Base-by-base conservation (phyloP, 495 filamentous ascomycete species). In the Xylaria longipes region DNA sequence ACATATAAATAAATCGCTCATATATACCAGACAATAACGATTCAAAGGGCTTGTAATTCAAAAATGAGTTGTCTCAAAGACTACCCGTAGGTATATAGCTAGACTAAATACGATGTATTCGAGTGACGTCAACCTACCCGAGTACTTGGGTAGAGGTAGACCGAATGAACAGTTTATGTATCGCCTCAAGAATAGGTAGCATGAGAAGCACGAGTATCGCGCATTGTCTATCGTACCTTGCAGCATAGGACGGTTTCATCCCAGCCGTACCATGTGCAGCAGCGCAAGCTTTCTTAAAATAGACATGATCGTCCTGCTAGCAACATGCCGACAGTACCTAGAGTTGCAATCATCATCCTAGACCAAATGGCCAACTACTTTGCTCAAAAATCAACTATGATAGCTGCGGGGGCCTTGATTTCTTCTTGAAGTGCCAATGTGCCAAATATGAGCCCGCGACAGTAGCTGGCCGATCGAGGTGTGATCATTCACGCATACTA, bases 281-380 rank as follows among this genome's bases (percentile, higher is more conserved):
- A 56, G 31, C 22, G 48, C 65, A 56, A 33, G 46, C 17, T 56
- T 27, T 67, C 65, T 39, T 48, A 56, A 56, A 56, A 67, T 56
- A 67, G 65, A 43, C 8, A 56, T 41, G 65, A 67, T 66, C 41
- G 31, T 41, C 64, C 45, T 20, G 39, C 39, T 25, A n/a, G n/a
- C n/a, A n/a, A 15, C 41, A 65, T 65, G 57, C 57, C 57, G 33
- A 60, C 29, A 29, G 25, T 56, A 14, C 9, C 1, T 8, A 27
- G 5, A 27, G 14, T 1, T 29, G 46, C 3, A 50, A 22, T 9
- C n/a, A n/a, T n/a, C 15, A 17, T n/a, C 17, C 43, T 6, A 46
- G 3, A 17, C 11, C 6, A 46, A 46, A 46, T 46, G 11, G 43
- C 15, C 0, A n/a, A 46, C 46, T 9, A 50, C n/a, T 50, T 56